Conservation (phyloP, 1,284 basidiomycete genomes). For the Trichosporon ovoides region DNA sequence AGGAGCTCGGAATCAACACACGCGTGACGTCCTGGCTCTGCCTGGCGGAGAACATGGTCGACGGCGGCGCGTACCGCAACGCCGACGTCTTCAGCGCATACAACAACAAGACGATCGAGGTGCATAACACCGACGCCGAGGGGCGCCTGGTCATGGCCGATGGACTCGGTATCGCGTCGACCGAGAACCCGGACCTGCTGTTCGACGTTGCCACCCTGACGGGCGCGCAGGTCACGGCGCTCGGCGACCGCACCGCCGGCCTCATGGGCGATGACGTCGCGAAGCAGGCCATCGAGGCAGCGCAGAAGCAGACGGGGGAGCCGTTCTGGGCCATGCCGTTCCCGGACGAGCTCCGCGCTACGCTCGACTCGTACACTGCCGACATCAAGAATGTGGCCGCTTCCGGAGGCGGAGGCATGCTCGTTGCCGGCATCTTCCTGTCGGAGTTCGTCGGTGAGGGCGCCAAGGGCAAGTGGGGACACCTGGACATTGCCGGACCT, state of each 20-base stretch:
- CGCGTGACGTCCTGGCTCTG: conserved; percentile 15
- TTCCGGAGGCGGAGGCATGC: neutral
- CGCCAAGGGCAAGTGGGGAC: conserved; percentile 6
- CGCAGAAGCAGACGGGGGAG: neutral
- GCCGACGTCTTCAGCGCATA: conserved; percentile 9
- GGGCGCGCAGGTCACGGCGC: neutral
- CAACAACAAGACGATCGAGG: conserved; percentile 12
- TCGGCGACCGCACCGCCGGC: conserved; percentile 5
- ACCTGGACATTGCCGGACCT: conserved; percentile 11
- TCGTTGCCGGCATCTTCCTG: conserved; percentile 8
- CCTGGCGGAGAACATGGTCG: conserved; percentile 14
- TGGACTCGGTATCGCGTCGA: conserved; percentile 9
- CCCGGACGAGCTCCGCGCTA: conserved; percentile 6
- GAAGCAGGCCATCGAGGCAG: neutral
- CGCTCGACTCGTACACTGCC: neutral
- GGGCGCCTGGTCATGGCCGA: conserved; percentile 17
- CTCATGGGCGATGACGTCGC: conserved; percentile 6
- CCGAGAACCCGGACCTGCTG: conserved; percentile 8
- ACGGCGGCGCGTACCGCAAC: conserved; percentile 5
- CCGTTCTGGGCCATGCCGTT: conserved; percentile 7
- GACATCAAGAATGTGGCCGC: neutral
- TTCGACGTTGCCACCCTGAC: conserved; percentile 6
- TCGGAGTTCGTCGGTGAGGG: conserved; percentile 8
- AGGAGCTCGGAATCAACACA: conserved; percentile 10
- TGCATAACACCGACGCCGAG: conserved; percentile 16